A percentile compares a stretch with the other conserved stretches of the same genome.
phyloP scores from a whole-genome alignment of 1,139 yeast species.

The Tardiomyces blankii region DNA sequence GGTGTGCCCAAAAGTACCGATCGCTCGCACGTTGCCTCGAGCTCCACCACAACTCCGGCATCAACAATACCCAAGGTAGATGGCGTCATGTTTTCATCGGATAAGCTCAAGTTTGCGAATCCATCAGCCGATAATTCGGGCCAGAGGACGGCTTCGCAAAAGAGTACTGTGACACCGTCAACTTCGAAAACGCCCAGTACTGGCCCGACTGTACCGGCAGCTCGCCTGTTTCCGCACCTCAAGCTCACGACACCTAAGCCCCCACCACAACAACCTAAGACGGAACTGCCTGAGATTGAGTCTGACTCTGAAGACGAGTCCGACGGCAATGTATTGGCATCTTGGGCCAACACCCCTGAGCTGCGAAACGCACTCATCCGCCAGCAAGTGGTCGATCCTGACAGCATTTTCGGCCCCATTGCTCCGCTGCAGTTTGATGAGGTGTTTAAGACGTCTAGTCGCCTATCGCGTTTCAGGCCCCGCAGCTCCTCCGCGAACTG shows the following conservation, averaged over 20 bases:
- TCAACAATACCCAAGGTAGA: constrained; percentile 14
- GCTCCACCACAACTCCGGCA: background rate
- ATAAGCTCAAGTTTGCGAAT: constrained; percentile 21
- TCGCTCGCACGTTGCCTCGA: too few species aligned
- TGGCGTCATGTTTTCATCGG: constrained; percentile 26
- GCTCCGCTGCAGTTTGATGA: constrained; percentile 59
- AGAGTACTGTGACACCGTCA: background rate
- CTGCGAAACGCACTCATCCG: constrained; percentile 39
- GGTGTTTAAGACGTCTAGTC: constrained; percentile 41
- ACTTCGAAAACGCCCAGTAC: background rate
- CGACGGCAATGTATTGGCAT: constrained; percentile 40
- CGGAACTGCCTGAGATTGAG: constrained; percentile 34
- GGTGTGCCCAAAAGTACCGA: too few species aligned
- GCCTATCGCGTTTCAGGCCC: constrained; percentile 38
- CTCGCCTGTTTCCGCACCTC: constrained; percentile 3
- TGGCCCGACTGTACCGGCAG: background rate
- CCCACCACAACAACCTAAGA: constrained; percentile 7
- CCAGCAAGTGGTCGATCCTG: constrained; percentile 61
- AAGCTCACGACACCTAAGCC: constrained; percentile 6
- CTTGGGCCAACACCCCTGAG: constrained; percentile 68
- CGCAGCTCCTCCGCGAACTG: constrained; percentile 52
- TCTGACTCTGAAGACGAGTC: constrained; percentile 51
- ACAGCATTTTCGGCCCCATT: constrained; percentile 64
- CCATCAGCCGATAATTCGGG: too few species aligned
- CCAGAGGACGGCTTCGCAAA: too few species aligned